Conservation (phyloP, 2,329 filamentous ascomycete genomes). For the Colletotrichum sansevieriae region DNA sequence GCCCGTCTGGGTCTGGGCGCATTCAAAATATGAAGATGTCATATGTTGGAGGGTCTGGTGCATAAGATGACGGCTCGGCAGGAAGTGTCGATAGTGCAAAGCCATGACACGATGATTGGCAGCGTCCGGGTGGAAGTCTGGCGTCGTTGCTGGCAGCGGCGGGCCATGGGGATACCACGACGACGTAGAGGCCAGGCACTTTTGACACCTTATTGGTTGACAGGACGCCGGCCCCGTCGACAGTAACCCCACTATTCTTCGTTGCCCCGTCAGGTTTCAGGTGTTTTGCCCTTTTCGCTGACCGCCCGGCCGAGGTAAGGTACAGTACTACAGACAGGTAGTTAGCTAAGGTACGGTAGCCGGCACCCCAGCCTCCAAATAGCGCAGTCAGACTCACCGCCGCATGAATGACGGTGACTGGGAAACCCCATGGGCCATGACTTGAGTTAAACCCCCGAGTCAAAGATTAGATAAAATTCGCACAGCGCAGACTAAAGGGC, state of each 20-base stretch:
- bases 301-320: not conserved
- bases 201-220: slow-evolving; percentile 8
- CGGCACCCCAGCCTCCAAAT: not conserved
- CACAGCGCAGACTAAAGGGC: not conserved
- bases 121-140: slow-evolving; percentile 9
- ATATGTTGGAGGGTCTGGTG: not conserved
- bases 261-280: slow-evolving; percentile 53
- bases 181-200: not conserved
- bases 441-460: slow-evolving; percentile 25
- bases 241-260: slow-evolving; percentile 10
- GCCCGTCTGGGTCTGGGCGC: not conserved
- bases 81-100: not conserved
- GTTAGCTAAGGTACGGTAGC: not conserved
- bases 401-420: slow-evolving; percentile 39
- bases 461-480: slow-evolving; percentile 13
- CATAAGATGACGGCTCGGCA: not conserved
- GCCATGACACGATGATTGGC: slow-evolving; percentile 22
- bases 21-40: not conserved
- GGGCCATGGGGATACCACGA: not conserved
- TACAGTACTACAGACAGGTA: no score
- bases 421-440: slow-evolving; percentile 37
- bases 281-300: slow-evolving; percentile 27
- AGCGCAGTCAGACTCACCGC: slow-evolving; percentile 16
- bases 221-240: slow-evolving; percentile 3
- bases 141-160: not conserved